A percentile compares a stretch with the other conserved stretches of the same genome.
Conservation (phyloP, 495 filamentous ascomycete species). For the Xylaria castorea region DNA sequence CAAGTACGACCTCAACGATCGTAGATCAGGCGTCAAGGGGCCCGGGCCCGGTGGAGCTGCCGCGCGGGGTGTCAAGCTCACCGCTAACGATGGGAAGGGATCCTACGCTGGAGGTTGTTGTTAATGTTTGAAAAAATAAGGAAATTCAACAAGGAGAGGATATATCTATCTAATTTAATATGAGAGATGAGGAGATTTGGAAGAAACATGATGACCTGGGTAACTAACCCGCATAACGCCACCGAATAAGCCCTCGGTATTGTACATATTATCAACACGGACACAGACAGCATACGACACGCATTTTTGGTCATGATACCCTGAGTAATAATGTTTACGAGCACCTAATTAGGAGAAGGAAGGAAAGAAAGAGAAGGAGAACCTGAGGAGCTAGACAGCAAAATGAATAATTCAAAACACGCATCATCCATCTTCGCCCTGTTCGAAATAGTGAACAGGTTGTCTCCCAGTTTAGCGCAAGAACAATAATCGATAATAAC, state of each 20-base stretch:
- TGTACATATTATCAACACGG: conserved; percentile 34
- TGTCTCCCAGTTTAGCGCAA: not conserved
- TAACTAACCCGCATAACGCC: not conserved
- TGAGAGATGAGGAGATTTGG: conserved; percentile 8
- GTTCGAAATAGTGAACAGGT: not conserved
- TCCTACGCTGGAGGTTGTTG: conserved; percentile 40
- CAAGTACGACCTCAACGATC: conserved; percentile 92
- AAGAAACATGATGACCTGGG: conserved; percentile 14
- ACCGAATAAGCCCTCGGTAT: not conserved
- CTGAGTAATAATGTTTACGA: conserved; percentile 39
- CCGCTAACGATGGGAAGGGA: conserved; percentile 44
- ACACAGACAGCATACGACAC: conserved; percentile 29
- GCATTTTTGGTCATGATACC: conserved; percentile 36
- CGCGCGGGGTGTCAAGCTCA: conserved; percentile 53
- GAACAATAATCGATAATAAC: not conserved
- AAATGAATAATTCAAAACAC: not conserved
- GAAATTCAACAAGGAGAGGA: not conserved
- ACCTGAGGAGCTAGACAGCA: not conserved
- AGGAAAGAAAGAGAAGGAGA: conserved; percentile 3
- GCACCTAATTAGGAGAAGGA: conserved; percentile 17
- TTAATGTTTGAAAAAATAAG: conserved; percentile 13
- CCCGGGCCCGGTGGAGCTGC: conserved; percentile 54
- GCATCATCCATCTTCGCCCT: not conserved
- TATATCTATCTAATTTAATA: conserved; percentile 27
- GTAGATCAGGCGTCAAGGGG: conserved; percentile 88